Evolutionary conservation across 805 yeast species (phyloP).

Genomic region (Monosporozyma aerobia): DNA sequence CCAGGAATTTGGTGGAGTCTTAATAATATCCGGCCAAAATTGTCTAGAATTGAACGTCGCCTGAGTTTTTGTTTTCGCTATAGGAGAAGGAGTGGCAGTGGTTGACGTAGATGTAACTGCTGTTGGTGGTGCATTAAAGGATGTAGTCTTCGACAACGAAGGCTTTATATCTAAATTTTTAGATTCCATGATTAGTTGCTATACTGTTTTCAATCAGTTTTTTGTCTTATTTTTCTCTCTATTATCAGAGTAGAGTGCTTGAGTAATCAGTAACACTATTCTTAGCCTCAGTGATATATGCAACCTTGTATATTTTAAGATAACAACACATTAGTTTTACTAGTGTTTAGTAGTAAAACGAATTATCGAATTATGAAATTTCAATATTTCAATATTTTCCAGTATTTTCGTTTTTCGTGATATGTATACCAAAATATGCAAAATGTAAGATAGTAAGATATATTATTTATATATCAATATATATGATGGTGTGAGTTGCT

Average conservation of each 20-base stretch:
- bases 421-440: no score
- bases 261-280: not conserved
- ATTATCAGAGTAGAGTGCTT: no score
- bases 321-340: no score
- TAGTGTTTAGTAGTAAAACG: no score
- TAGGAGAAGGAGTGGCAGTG: not conserved
- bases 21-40: slow-evolving; percentile 30
- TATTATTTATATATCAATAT: no score
- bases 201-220: not conserved
- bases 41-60: slow-evolving; percentile 20
- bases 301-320: no score
- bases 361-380: no score
- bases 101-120: not conserved
- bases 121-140: not conserved
- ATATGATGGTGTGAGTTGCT: not conserved
- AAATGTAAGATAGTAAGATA: not conserved
- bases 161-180: not conserved
- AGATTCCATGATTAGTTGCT: not conserved
- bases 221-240: no score
- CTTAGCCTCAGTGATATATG: no score
- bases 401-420: no score
- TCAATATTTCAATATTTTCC: no score
- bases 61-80: not conserved
- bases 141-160: not conserved
- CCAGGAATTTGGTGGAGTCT: slow-evolving; percentile 27